phyloP scores from a whole-genome alignment of 495 filamentous ascomycete species.

The Tuber umbilicatum region DNA sequence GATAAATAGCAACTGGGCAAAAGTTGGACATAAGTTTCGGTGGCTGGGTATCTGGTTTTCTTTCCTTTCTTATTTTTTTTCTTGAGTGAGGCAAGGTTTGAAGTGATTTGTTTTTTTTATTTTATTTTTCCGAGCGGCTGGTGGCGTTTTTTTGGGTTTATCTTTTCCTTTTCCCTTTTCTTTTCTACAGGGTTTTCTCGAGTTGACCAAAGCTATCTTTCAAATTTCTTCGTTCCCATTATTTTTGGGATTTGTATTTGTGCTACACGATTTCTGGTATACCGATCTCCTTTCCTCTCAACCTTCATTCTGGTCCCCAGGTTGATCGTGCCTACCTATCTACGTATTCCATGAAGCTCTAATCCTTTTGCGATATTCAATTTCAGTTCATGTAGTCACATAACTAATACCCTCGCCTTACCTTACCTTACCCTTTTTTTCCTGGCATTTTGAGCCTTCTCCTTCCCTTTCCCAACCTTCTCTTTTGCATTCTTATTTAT shows the following conservation, averaged over 20 bases:
- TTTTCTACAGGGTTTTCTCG: conserved; percentile 7
- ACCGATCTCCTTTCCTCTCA: not conserved
- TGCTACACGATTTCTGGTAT: not conserved
- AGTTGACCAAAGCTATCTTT: conserved; percentile 28
- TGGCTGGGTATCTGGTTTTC: conserved; percentile 25
- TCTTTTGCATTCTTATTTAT: not conserved
- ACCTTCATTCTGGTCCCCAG: not conserved
- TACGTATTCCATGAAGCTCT: not conserved
- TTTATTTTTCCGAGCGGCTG: conserved; percentile 31
- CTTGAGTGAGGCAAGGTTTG: conserved; percentile 18
- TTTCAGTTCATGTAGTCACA: not conserved
- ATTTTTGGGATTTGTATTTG: conserved; percentile 34
- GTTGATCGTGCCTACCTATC: not conserved
- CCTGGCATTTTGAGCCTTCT: not conserved
- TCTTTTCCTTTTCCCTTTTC: conserved; percentile 26
- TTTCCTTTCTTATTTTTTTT: conserved; percentile 24
- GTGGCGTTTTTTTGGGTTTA: conserved; percentile 36
- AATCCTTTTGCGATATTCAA: conserved; percentile 14
- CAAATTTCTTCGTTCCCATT: conserved; percentile 27
- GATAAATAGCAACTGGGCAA: conserved; percentile 34
- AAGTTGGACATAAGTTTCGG: conserved; percentile 17
- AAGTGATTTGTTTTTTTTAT: conserved; percentile 12
- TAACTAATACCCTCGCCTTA: not conserved
- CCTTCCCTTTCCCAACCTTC: conserved; percentile 4
- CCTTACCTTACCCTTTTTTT: not conserved